phyloP scores from a whole-genome alignment of 2,329 filamentous ascomycete genomes.

The Colletotrichum abscissum region DNA sequence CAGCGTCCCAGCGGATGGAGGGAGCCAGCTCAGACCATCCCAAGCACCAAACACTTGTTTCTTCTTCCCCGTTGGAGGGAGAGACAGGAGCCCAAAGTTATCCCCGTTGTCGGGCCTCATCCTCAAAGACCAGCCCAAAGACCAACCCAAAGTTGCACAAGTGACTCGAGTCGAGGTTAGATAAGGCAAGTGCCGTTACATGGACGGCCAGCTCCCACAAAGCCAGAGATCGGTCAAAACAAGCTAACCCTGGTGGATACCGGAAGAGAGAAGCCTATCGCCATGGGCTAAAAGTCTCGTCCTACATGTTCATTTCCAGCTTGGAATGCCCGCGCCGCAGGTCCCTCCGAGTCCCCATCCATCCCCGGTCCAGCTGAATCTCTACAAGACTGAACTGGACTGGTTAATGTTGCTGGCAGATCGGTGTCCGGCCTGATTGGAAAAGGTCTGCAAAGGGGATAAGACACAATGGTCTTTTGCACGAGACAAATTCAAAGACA shows the following conservation, averaged over 20 bases:
- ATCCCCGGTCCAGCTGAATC: neutral
- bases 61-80: neutral
- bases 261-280: constrained; percentile 23
- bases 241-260: constrained; percentile 27
- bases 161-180: neutral
- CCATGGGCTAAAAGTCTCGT: neutral
- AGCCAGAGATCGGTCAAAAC: constrained; percentile 33
- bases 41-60: constrained; percentile 8
- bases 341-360: neutral
- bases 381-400: neutral
- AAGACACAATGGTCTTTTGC: neutral
- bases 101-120: neutral
- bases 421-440: neutral
- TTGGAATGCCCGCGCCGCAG: constrained; percentile 5
- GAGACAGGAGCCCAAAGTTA: neutral
- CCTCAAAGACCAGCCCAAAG: neutral
- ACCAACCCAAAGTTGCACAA: constrained; percentile 4
- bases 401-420: neutral
- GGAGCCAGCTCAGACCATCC: neutral
- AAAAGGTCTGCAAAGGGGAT: neutral
- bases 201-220: constrained; percentile 8
- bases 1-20: neutral
- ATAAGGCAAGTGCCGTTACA: constrained; percentile 10
- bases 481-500: constrained; percentile 2
- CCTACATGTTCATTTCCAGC: constrained; percentile 1